Conservation (phyloP, 2,329 filamentous ascomycete genomes). For the Pleomassaria siparia region DNA sequence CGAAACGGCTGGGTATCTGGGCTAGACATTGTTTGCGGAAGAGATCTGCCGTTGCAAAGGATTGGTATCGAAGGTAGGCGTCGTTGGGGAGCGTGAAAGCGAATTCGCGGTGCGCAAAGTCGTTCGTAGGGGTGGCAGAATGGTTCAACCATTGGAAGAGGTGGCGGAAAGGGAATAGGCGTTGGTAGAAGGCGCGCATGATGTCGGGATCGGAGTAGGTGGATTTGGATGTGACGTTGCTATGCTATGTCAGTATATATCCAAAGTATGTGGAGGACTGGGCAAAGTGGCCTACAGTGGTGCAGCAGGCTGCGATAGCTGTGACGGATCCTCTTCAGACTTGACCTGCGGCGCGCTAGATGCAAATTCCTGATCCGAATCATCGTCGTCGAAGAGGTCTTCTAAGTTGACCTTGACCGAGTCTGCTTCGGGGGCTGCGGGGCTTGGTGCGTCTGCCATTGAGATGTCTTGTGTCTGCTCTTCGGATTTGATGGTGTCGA, state of each 20-base stretch:
- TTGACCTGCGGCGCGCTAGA: constrained; percentile 54
- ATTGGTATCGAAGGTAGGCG: constrained; percentile 89
- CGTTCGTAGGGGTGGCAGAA: constrained; percentile 77
- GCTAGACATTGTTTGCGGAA: constrained; percentile 89
- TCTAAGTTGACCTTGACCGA: constrained; percentile 51
- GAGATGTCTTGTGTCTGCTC: constrained; percentile 27
- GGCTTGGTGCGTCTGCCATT: constrained; percentile 33
- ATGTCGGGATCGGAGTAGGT: constrained; percentile 72
- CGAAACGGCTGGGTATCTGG: constrained; percentile 89
- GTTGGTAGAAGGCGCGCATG: constrained; percentile 92
- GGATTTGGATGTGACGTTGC: constrained; percentile 44
- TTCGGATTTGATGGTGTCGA: constrained; percentile 29
- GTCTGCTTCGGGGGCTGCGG: constrained; percentile 30
- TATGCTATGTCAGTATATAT: constrained; percentile 20
- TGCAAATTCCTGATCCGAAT: constrained; percentile 59
- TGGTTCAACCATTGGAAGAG: constrained; percentile 99
- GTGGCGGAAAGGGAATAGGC: constrained; percentile 90
- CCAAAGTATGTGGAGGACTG: constrained; percentile 4
- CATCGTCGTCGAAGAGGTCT: constrained; percentile 61
- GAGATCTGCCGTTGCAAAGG: constrained; percentile 67
- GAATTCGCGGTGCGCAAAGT: constrained; percentile 93
- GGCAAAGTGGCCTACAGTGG: constrained; percentile 39
- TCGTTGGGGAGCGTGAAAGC: constrained; percentile 93
- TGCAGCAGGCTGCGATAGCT: no score
- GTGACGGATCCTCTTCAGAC: constrained; percentile 45